Base-by-base conservation (phyloP, 2,329 filamentous ascomycete species). In the Aspergillus aculeatinus region DNA sequence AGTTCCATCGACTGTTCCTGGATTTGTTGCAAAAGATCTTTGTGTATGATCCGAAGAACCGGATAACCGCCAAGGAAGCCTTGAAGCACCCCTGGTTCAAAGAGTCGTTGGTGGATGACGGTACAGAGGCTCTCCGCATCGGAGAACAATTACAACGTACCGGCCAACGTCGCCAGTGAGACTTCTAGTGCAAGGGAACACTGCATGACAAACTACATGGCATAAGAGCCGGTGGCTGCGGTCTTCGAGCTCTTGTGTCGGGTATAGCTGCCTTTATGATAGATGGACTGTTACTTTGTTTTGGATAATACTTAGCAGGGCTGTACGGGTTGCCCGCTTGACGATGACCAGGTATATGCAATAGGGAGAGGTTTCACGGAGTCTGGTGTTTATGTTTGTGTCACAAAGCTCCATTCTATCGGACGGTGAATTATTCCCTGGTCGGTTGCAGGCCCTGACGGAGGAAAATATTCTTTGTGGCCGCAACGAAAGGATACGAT, bases 11-110 rank as follows among this genome's bases (percentile, higher is more conserved):
- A 59, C 79, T 84, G 55, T 87, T 89, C 74, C 81, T 88, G 51
- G 85, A 88, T 63, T 78, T 89, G 5, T 77, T 89, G 5, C 79
- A 81, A 61, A 81, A 79, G 65, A 88, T 89, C 68, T 89, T 89
- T 65, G 83, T 88, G 21, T 89, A 88, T 69, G 86, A 89, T 62
- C 86, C 86, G 6, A 86, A 86, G 70, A 82, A 83, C 65, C 81
- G 86, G 25, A 87, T 89, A 65, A 86, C 85, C 1, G 86, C 86
- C 62, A 85, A 87, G 64, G 79, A 88, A 68, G 86, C 86, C 16
- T 76, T 89, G 63, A 84, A 87, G 70, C 86, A 89, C 69, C 83
- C 84, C 1, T 89, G 86, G 86, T 89, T 89, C 75, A 84, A 82
- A 63, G 86, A 89, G 72, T 78, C 80, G 12, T 78, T 88, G 23